These are phyloP conservation scores for Henckelia pumila DNA, from an alignment of 257 asterid species.

Conservation along the genomic window DNA sequence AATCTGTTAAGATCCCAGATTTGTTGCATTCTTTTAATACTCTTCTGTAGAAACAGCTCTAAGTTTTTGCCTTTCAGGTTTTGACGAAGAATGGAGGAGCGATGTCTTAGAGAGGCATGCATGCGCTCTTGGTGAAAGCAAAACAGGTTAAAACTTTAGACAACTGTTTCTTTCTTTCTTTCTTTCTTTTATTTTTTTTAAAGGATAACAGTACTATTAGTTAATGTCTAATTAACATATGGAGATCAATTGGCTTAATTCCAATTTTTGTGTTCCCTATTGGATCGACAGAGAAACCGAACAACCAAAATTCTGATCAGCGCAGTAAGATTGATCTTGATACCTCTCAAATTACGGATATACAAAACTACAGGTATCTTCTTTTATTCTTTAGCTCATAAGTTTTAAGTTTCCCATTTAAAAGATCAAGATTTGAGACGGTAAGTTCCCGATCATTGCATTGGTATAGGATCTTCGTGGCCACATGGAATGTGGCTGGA, in stretches of 20 bases:
- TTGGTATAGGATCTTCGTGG: slow-evolving; percentile 29
- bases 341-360: slow-evolving; percentile 19
- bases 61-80: slow-evolving; percentile 22
- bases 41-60: slow-evolving; percentile 8
- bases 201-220: not conserved
- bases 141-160: slow-evolving; percentile 3
- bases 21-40: too few species aligned
- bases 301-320: slow-evolving; percentile 14
- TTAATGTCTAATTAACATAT: not conserved
- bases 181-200: too few species aligned
- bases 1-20: not conserved
- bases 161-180: too few species aligned
- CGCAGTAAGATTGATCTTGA: slow-evolving; percentile 21
- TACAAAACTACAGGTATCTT: slow-evolving; percentile 26
- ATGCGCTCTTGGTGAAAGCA: slow-evolving; percentile 24
- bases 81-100: slow-evolving; percentile 20
- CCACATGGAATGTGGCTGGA: slow-evolving; percentile 35
- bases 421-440: not conserved
- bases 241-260: not conserved
- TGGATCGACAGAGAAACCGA: slow-evolving; percentile 15
- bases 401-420: not conserved
- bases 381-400: not conserved
- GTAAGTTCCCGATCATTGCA: not conserved
- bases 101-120: slow-evolving; percentile 18
- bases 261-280: not conserved